phyloP scores from a whole-genome alignment of 345 rosid species.

The Nasturtium officinale region DNA sequence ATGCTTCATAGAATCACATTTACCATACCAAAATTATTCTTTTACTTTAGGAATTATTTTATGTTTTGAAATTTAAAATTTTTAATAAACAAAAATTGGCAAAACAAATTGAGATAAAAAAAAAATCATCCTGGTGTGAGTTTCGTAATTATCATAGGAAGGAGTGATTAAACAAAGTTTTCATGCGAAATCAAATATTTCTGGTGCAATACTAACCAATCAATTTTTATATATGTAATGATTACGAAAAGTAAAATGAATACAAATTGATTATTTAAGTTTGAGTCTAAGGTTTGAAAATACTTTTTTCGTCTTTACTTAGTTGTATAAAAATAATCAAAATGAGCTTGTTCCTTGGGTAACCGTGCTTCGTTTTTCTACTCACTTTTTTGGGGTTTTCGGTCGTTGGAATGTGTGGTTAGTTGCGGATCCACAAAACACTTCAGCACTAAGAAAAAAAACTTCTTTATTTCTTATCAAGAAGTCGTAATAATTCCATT shows the following conservation, averaged over 20 bases:
- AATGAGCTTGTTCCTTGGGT: neutral
- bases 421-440: slow-evolving; percentile 6
- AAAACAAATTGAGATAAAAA: too few relatives aligned
- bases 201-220: neutral
- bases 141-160: too few relatives aligned
- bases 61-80: neutral
- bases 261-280: neutral
- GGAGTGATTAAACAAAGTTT: neutral
- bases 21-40: too few relatives aligned
- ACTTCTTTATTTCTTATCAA: neutral
- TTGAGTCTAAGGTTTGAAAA: slow-evolving; percentile 15
- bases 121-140: too few relatives aligned
- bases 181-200: neutral
- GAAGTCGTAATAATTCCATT: neutral
- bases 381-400: neutral
- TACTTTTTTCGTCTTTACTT: slow-evolving; percentile 39
- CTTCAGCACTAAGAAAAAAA: slow-evolving; percentile 14
- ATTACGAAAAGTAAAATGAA: neutral
- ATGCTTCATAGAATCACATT: too few relatives aligned
- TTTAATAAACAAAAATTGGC: neutral
- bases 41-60: too few relatives aligned
- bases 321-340: slow-evolving; percentile 1
- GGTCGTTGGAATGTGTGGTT: slow-evolving; percentile 20
- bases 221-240: neutral
- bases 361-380: neutral